phyloP scores from a whole-genome alignment of 441 rosid genomes.

The Erysimum pusillum region DNA sequence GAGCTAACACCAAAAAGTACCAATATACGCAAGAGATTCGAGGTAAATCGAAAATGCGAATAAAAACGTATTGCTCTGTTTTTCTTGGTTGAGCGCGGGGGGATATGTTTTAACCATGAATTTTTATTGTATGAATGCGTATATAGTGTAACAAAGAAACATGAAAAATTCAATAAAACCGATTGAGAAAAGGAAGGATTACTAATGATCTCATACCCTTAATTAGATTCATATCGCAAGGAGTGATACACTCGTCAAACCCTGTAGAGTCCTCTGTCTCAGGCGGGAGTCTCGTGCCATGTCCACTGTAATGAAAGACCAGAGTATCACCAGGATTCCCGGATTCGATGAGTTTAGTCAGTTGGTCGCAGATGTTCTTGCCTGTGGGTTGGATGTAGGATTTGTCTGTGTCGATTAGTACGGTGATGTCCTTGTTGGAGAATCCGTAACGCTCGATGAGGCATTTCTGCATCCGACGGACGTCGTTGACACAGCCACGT shows the following conservation, averaged over 20 bases:
- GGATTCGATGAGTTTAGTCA: conserved; percentile 54
- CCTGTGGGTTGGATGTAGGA: conserved; percentile 74
- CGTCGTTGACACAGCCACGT: conserved; percentile 92
- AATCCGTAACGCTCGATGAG: conserved; percentile 70
- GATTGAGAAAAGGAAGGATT: neutral
- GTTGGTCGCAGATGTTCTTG: conserved; percentile 64
- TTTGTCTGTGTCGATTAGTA: conserved; percentile 75
- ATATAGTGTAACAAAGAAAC: neutral
- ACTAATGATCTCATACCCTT: conserved; percentile 52
- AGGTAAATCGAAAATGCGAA: too few species aligned
- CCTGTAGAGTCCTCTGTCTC: conserved; percentile 84
- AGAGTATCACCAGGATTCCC: conserved; percentile 67
- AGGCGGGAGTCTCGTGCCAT: conserved; percentile 85
- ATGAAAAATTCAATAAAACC: neutral
- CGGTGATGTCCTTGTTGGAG: conserved; percentile 58
- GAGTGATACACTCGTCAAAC: conserved; percentile 90
- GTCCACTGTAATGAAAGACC: conserved; percentile 92
- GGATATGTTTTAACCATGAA: neutral
- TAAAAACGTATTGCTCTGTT: neutral
- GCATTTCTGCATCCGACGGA: conserved; percentile 64
- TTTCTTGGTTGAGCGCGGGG: neutral
- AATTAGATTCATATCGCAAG: conserved; percentile 91
- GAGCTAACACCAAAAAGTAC: too few species aligned
- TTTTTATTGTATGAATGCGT: neutral
- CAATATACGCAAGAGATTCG: too few species aligned